Percentiles rank a stretch among this genome's conserved stretches.
phyloP scores from a whole-genome alignment of 208 protist species.

The Trichomonas gallinae region DNA sequence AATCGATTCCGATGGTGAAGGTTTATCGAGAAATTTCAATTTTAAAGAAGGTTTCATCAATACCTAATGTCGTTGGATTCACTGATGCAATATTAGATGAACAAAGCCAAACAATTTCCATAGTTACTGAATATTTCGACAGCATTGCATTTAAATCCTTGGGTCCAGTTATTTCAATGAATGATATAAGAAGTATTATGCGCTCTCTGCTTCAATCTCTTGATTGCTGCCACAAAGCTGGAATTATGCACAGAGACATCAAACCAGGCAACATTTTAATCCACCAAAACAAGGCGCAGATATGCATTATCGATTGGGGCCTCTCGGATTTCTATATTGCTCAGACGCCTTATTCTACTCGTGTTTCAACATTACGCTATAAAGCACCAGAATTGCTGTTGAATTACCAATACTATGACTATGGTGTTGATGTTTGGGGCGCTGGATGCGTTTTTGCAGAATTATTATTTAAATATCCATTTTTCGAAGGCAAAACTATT shows the following conservation, averaged over 20 bases:
- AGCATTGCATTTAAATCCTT: not conserved
- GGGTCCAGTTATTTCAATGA: not conserved
- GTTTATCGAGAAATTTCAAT: not conserved
- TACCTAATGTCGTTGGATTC: not conserved
- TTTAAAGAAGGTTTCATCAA: not conserved
- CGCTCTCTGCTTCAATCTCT: not conserved
- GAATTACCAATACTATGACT: slow-evolving; percentile 92
- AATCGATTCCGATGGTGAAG: not conserved
- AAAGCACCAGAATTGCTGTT: slow-evolving; percentile 93
- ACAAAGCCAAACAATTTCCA: not conserved
- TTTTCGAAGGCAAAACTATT: slow-evolving; percentile 94
- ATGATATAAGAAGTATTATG: not conserved
- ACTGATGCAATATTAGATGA: not conserved
- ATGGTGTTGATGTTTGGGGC: slow-evolving; percentile 94
- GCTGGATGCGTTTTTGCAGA: slow-evolving; percentile 93
- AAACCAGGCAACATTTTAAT: slow-evolving; percentile 99
- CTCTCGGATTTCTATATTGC: slow-evolving; percentile 97
- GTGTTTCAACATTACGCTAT: slow-evolving; percentile 95
- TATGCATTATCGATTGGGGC: slow-evolving; percentile 78
- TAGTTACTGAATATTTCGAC: not conserved
- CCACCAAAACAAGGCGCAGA: slow-evolving; percentile 68
- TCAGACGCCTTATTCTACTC: slow-evolving; percentile 77
- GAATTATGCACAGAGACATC: slow-evolving; percentile 97
- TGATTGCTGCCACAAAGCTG: slow-evolving; percentile 31
- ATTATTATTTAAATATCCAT: slow-evolving; percentile 94